Conservation (phyloP, 2,329 filamentous ascomycete genomes). For the Dactylellina drechsleri region DNA sequence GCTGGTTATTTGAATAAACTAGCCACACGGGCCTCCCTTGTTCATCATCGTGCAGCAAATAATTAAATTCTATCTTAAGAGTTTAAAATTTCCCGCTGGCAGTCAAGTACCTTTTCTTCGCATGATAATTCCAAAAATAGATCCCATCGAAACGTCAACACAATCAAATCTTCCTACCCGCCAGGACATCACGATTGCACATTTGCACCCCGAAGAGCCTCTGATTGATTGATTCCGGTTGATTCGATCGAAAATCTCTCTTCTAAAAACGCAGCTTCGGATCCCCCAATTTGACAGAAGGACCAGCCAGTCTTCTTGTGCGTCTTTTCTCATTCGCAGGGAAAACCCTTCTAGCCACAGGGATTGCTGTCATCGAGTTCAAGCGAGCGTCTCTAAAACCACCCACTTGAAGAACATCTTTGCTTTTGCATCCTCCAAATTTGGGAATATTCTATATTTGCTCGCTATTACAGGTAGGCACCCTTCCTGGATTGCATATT, state of each 20-base stretch:
- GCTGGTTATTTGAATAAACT: slow-evolving; percentile 1
- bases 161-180: slow-evolving; percentile 8
- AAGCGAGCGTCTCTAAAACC: slow-evolving; percentile 15
- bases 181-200: not conserved
- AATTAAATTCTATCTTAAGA: slow-evolving; percentile 23
- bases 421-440: slow-evolving; percentile 42
- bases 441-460: slow-evolving; percentile 42
- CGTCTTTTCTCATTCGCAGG: slow-evolving; percentile 21
- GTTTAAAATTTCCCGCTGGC: slow-evolving; percentile 22
- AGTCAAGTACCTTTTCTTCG: not conserved
- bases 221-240: no score
- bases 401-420: no score
- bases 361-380: slow-evolving; percentile 34
- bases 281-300: no score
- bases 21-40: slow-evolving; percentile 37
- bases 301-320: not conserved
- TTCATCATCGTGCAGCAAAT: slow-evolving; percentile 29
- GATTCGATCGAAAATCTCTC: no score
- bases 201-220: not conserved
- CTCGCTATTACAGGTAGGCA: slow-evolving; percentile 55
- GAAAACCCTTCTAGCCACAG: slow-evolving; percentile 35
- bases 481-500: slow-evolving; percentile 40
- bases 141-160: slow-evolving; percentile 25
- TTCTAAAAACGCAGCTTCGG: no score
- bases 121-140: slow-evolving; percentile 36